Conservation (phyloP, 257 asterid genomes). For the Solanum microdontum region DNA sequence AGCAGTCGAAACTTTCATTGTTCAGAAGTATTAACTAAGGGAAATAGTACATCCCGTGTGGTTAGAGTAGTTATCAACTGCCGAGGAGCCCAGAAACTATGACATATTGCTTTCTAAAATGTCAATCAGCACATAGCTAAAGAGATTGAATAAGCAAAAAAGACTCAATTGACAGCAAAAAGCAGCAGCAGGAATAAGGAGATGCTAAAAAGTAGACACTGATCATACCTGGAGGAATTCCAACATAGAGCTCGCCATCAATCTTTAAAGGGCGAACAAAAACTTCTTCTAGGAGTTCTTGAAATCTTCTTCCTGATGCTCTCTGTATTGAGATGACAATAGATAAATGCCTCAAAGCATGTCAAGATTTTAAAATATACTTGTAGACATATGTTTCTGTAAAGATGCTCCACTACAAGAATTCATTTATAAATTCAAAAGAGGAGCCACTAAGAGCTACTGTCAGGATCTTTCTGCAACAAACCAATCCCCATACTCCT, state of each 20-base stretch:
- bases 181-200: neutral
- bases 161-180: neutral
- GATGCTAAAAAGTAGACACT: neutral
- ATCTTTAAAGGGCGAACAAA: constrained; percentile 63
- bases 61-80: neutral
- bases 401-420: neutral
- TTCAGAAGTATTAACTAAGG: neutral
- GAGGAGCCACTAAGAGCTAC: neutral
- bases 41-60: neutral
- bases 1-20: neutral
- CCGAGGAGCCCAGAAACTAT: neutral
- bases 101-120: neutral
- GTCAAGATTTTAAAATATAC: neutral
- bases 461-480: neutral
- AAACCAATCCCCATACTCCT: neutral
- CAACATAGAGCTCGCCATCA: constrained; percentile 86
- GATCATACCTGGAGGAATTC: constrained; percentile 90
- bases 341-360: neutral
- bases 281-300: constrained; percentile 84
- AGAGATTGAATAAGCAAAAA: neutral
- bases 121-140: neutral
- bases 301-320: constrained; percentile 76
- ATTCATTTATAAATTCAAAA: neutral
- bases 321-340: constrained; percentile 30
- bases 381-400: neutral